A percentile compares a stretch with the other conserved stretches of the same genome.
Conservation (phyloP, 2,329 filamentous ascomycete genomes). For the Penicillium olsonii region DNA sequence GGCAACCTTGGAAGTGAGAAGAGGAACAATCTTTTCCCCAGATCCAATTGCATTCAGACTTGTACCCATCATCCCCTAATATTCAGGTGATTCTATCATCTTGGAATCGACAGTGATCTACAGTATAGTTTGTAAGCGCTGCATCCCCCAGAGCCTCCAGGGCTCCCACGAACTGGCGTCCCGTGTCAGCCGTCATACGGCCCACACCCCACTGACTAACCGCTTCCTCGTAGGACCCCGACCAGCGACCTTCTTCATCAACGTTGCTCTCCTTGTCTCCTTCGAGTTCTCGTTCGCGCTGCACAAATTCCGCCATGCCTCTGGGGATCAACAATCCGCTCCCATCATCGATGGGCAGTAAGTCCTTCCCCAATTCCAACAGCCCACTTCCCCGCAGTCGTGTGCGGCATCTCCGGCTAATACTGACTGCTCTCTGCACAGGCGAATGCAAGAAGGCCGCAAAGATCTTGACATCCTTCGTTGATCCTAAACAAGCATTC, state of each 20-base stretch:
- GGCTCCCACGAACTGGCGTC: constrained; percentile 16
- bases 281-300: constrained; percentile 5
- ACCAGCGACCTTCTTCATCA: constrained; percentile 11
- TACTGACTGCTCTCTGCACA: constrained; percentile 46
- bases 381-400: constrained; percentile 36
- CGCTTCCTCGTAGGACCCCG: constrained; percentile 12
- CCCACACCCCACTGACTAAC: constrained; percentile 29
- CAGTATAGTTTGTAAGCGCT: background rate
- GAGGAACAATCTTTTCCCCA: background rate
- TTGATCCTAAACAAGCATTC: constrained; percentile 90
- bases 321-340: constrained; percentile 50
- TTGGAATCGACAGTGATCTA: background rate
- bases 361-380: constrained; percentile 24
- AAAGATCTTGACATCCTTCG: constrained; percentile 91
- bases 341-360: constrained; percentile 52
- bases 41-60: background rate
- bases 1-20: background rate
- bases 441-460: constrained; percentile 97
- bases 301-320: constrained; percentile 35
- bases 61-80: background rate
- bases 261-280: background rate
- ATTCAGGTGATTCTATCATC: background rate
- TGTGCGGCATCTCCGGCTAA: constrained; percentile 31
- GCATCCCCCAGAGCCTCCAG: too few relatives aligned
- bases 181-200: constrained; percentile 26